These are phyloP conservation scores for Xylariaceae sp. DNA, from an alignment of 2,329 filamentous ascomycete genomes.

Conservation along the genomic window DNA sequence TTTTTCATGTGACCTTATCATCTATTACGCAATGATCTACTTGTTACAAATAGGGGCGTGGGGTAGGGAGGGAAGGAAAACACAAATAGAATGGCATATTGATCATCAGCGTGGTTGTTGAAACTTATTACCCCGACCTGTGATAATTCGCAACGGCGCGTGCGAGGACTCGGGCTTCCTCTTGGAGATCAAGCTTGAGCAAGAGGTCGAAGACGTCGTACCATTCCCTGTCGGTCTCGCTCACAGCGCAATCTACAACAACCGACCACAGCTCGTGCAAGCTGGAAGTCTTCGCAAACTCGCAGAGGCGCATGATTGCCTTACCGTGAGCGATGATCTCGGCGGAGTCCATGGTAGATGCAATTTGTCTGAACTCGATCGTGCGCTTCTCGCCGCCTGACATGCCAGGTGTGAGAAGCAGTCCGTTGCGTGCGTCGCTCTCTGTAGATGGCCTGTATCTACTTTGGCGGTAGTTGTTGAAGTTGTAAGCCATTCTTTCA, in stretches of 20 bases:
- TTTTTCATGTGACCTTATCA: no score
- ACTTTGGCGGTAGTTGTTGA: background rate
- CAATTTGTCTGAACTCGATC: conserved; percentile 24
- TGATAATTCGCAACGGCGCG: conserved; percentile 3
- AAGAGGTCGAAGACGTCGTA: conserved; percentile 27
- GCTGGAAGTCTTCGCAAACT: conserved; percentile 5
- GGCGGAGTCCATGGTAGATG: conserved; percentile 18
- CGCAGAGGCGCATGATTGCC: conserved; percentile 10
- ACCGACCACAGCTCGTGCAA: conserved; percentile 10
- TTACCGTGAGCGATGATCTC: conserved; percentile 17
- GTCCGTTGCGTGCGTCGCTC: background rate
- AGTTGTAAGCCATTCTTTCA: conserved; percentile 10
- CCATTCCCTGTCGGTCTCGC: conserved; percentile 10
- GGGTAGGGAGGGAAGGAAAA: no score
- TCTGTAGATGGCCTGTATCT: background rate
- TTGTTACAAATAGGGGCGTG: no score
- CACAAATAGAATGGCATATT: no score
- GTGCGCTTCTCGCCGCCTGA: conserved; percentile 16
- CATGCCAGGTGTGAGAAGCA: no score
- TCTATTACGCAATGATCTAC: no score
- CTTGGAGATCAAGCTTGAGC: conserved; percentile 11
- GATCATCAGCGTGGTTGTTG: no score
- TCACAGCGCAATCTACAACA: conserved; percentile 9
- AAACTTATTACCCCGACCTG: no score
- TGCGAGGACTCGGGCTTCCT: conserved; percentile 16